Percentiles rank a stretch among this genome's conserved stretches.
Conservation (phyloP, 768 basidiomycete species). For the Boletus bicolor region DNA sequence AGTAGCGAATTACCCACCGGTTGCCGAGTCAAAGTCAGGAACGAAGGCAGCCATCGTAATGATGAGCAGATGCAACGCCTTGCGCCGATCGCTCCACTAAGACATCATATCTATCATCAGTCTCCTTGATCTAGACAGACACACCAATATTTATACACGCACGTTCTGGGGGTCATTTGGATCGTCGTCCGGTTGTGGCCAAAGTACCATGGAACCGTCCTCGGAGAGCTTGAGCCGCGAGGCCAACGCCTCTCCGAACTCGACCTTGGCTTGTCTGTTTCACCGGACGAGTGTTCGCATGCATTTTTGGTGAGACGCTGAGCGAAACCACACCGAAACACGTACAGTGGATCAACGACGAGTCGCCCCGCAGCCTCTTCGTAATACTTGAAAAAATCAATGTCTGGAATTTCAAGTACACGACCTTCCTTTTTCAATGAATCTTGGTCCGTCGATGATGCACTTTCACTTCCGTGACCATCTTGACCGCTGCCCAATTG, state of each 20-base stretch:
- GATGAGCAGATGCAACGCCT: constrained; percentile 45
- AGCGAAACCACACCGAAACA: neutral
- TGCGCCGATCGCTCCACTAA: constrained; percentile 45
- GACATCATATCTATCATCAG: neutral
- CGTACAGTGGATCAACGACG: constrained; percentile 59
- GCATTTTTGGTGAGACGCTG: no score
- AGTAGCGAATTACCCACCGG: constrained; percentile 32
- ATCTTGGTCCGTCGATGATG: neutral
- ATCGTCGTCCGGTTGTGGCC: constrained; percentile 52
- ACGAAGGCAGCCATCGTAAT: constrained; percentile 51
- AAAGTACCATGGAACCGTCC: constrained; percentile 47
- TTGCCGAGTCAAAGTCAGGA: constrained; percentile 53
- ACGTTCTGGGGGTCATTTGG: constrained; percentile 56
- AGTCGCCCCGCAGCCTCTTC: constrained; percentile 56
- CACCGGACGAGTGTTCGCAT: neutral
- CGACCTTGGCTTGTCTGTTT: constrained; percentile 43
- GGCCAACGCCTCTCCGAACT: constrained; percentile 48
- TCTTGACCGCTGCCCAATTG: neutral
- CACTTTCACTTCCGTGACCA: neutral
- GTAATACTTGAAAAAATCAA: constrained; percentile 44
- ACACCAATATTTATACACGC: constrained; percentile 6
- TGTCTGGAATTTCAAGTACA: neutral
- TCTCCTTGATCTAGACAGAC: neutral
- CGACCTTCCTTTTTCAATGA: neutral
- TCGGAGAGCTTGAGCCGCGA: constrained; percentile 43